These are phyloP conservation scores for Ophiostoma quercus DNA, from an alignment of 2,329 filamentous ascomycete species.

Conservation along the genomic window DNA sequence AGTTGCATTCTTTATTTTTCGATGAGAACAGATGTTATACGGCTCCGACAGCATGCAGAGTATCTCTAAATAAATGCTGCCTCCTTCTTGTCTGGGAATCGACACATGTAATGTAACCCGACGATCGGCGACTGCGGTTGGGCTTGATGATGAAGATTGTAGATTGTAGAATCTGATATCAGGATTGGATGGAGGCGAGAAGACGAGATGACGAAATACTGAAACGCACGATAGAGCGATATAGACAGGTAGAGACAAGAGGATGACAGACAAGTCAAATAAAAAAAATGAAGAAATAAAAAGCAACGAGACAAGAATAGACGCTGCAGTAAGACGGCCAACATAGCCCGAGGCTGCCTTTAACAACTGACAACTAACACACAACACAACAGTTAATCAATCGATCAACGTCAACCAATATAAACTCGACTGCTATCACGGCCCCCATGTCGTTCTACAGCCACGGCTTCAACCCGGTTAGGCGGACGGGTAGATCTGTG, in stretches of 20 bases:
- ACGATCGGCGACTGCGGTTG: not conserved
- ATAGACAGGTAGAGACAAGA: too few relatives aligned
- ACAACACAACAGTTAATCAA: too few relatives aligned
- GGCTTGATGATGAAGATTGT: not conserved
- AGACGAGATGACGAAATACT: too few relatives aligned
- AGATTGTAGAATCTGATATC: too few relatives aligned
- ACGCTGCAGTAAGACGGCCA: not conserved
- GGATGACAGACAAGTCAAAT: not conserved
- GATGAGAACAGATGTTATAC: not conserved
- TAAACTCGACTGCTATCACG: not conserved
- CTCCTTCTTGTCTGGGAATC: slow-evolving; percentile 10
- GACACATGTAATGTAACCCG: not conserved
- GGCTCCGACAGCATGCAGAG: not conserved
- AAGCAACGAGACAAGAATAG: not conserved
- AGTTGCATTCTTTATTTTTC: not conserved
- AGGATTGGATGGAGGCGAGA: too few relatives aligned
- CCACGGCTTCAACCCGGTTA: not conserved
- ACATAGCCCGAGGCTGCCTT: not conserved
- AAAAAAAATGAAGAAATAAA: too few relatives aligned
- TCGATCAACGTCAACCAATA: too few relatives aligned
- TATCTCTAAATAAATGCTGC: not conserved
- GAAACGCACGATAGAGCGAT: too few relatives aligned
- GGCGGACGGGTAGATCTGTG: not conserved
- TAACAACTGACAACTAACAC: too few relatives aligned
- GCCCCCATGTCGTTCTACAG: not conserved